These are phyloP conservation scores for Hypoxylon rubiginosum DNA, from an alignment of 2,329 filamentous ascomycete species.

Conservation along the genomic window DNA sequence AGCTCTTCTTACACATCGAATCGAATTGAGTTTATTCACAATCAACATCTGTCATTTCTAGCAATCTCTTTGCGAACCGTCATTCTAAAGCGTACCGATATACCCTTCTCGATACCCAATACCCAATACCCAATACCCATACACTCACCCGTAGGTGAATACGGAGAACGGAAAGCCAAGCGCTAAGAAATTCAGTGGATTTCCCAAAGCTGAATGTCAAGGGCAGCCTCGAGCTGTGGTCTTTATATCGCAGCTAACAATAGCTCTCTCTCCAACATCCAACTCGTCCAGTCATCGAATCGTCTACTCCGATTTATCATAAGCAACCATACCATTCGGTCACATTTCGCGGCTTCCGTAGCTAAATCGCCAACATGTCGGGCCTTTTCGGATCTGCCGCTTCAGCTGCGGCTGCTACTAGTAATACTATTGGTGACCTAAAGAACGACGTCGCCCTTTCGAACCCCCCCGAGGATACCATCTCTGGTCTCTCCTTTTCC, in stretches of 20 bases:
- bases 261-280: neutral
- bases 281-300: neutral
- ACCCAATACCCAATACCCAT: neutral
- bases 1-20: neutral
- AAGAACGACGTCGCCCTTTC: constrained; percentile 87
- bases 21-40: neutral
- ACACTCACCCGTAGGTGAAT: neutral
- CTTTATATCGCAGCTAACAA: neutral
- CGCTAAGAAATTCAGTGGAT: neutral
- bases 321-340: neutral
- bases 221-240: neutral
- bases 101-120: neutral
- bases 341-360: neutral
- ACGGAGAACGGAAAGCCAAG: neutral
- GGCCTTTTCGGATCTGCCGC: constrained; percentile 70
- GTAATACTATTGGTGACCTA: constrained; percentile 83
- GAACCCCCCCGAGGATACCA: constrained; percentile 86
- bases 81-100: neutral
- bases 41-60: neutral
- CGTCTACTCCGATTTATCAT: neutral
- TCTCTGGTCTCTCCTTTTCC: constrained; percentile 86
- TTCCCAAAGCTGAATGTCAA: neutral
- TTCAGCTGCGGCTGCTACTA: constrained; percentile 68
- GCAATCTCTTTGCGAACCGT: neutral
- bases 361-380: constrained; percentile 69